phyloP scores from a whole-genome alignment of 2,329 filamentous ascomycete species.

The Akanthomyces uredinophilus region DNA sequence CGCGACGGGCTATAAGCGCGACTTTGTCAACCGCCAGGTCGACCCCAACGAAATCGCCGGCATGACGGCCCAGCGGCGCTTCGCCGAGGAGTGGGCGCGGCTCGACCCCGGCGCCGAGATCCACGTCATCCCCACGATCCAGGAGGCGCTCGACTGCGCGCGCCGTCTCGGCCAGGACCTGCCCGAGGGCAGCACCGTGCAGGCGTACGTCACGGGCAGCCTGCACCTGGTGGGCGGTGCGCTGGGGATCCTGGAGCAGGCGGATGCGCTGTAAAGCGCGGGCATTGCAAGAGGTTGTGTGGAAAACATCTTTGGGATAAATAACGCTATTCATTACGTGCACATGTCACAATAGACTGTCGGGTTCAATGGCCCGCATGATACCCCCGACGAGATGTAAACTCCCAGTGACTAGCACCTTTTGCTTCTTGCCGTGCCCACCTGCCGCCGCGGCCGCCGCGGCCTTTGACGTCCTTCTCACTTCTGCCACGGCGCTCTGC shows the following conservation, averaged over 20 bases:
- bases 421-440: conserved; percentile 38
- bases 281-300: too few relatives aligned
- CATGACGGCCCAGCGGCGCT: conserved; percentile 47
- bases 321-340: background rate
- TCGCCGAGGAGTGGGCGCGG: conserved; percentile 45
- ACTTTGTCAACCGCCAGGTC: conserved; percentile 53
- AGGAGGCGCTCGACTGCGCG: conserved; percentile 48
- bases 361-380: conserved; percentile 62
- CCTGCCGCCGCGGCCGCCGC: conserved; percentile 22
- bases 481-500: conserved; percentile 60
- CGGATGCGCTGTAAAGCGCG: conserved; percentile 33
- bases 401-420: conserved; percentile 75
- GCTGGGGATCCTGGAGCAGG: conserved; percentile 44
- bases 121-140: conserved; percentile 46
- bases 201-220: conserved; percentile 56
- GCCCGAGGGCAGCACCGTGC: conserved; percentile 32
- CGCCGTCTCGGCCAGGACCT: conserved; percentile 30
- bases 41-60: conserved; percentile 47
- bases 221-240: conserved; percentile 57
- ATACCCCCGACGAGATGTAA: conserved; percentile 78
- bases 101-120: conserved; percentile 44
- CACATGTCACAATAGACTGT: conserved; percentile 28
- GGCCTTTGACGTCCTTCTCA: conserved; percentile 44
- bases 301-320: background rate
- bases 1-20: conserved; percentile 46